These are phyloP conservation scores for Dalbergia cultrata DNA, from an alignment of 306 rosid species.

Conservation along the genomic window DNA sequence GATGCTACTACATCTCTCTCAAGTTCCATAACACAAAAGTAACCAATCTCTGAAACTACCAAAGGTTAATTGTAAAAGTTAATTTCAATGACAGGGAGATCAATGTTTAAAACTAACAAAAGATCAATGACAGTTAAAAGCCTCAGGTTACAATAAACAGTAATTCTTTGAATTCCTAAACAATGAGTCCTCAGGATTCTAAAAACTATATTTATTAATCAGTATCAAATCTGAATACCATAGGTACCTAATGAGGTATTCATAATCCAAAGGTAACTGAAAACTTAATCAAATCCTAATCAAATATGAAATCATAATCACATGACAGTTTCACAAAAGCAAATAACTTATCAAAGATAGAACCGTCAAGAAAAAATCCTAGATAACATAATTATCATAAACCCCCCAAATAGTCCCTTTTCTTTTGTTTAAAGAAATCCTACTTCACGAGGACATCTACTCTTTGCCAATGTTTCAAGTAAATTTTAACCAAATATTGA, in stretches of 20 bases:
- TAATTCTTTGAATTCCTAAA: background rate
- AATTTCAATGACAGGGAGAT: background rate
- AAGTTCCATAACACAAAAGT: constrained; percentile 4
- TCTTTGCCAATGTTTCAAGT: background rate
- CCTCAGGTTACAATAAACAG: background rate
- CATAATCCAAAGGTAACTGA: background rate
- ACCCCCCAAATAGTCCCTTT: constrained; percentile 13
- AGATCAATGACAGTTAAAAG: no score
- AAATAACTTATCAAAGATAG: background rate
- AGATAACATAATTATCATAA: constrained; percentile 9
- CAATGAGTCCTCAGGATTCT: background rate
- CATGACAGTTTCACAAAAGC: background rate
- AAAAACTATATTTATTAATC: background rate
- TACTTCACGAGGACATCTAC: constrained; percentile 2
- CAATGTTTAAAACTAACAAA: no score
- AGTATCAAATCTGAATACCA: background rate
- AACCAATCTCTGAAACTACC: constrained; percentile 26
- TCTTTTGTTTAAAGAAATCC: no score
- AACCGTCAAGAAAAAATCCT: background rate
- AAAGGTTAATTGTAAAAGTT: background rate
- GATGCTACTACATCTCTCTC: constrained; percentile 20
- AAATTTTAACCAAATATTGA: constrained; percentile 12
- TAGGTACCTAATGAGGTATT: background rate
- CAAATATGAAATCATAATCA: background rate
- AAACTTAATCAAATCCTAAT: background rate